These are phyloP conservation scores for Oemleria cerasiformis DNA, from an alignment of 306 rosid genomes.

Conservation along the genomic window DNA sequence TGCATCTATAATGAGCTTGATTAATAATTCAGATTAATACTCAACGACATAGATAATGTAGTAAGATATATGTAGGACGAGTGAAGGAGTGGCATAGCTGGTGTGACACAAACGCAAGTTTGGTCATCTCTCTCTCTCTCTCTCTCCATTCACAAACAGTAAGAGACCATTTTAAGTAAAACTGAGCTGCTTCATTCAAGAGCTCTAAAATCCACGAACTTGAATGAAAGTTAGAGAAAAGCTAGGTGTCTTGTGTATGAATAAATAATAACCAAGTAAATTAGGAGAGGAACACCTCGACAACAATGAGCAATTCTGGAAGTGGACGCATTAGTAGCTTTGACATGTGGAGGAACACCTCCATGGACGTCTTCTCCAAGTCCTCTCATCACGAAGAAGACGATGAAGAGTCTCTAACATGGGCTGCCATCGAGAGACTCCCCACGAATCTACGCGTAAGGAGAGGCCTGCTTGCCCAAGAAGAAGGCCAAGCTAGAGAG, in stretches of 20 bases:
- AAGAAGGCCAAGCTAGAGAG: slow-evolving; percentile 47
- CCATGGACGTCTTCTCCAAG: slow-evolving; percentile 49
- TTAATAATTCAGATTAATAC: no score
- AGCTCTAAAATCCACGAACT: slow-evolving; percentile 6
- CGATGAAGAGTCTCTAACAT: slow-evolving; percentile 67
- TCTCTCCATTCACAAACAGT: neutral
- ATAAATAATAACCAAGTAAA: neutral
- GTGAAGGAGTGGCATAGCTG: slow-evolving; percentile 1
- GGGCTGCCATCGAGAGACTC: slow-evolving; percentile 84
- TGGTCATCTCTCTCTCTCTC: slow-evolving; percentile 1
- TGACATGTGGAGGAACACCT: slow-evolving; percentile 42
- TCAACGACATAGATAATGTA: no score
- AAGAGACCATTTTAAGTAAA: neutral
- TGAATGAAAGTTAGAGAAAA: slow-evolving; percentile 18
- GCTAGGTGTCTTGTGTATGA: slow-evolving; percentile 10
- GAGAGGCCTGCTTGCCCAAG: slow-evolving; percentile 45
- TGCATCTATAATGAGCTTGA: no score
- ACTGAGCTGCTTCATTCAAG: neutral
- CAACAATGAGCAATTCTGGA: slow-evolving; percentile 8
- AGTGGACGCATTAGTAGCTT: slow-evolving; percentile 1
- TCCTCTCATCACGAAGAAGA: slow-evolving; percentile 55
- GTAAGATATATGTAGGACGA: no score
- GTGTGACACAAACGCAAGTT: neutral
- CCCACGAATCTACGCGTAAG: slow-evolving; percentile 61
- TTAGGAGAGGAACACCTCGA: no score